phyloP scores from a whole-genome alignment of 2,329 filamentous ascomycete genomes.

The Phyllosticta citriasiana region DNA sequence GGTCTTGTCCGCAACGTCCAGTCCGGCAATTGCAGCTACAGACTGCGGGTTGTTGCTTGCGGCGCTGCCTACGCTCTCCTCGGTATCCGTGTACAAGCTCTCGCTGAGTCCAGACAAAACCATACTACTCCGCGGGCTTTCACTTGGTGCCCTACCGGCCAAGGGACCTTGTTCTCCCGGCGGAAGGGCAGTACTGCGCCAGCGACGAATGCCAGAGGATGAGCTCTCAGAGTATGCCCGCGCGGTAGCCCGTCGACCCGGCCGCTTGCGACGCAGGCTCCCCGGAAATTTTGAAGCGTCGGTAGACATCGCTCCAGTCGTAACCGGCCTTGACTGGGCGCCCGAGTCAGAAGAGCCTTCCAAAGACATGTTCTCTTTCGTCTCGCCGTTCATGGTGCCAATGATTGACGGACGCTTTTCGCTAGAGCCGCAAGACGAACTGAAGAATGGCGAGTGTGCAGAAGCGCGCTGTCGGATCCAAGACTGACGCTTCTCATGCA shows the following conservation, averaged over 20 bases:
- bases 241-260: background rate
- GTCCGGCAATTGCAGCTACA: background rate
- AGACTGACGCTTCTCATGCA: conserved; percentile 32
- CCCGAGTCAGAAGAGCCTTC: background rate
- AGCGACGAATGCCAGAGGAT: background rate
- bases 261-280: conserved; percentile 8
- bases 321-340: background rate
- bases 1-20: background rate
- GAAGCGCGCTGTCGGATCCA: conserved; percentile 33
- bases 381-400: background rate
- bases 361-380: background rate
- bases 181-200: background rate
- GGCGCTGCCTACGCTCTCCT: background rate
- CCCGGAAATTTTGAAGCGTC: background rate
- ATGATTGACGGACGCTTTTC: conserved; percentile 6
- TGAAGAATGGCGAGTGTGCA: conserved; percentile 31
- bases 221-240: conserved; percentile 5
- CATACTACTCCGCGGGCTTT: conserved; percentile 5
- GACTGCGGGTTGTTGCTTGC: background rate
- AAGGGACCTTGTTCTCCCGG: background rate
- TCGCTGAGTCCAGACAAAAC: conserved; percentile 4
- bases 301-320: background rate
- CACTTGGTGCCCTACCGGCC: background rate
- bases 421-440: conserved; percentile 22
- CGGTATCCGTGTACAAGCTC: conserved; percentile 4